These are phyloP conservation scores for Flammula alnicola DNA, from an alignment of 1,284 basidiomycete species.

Conservation along the genomic window DNA sequence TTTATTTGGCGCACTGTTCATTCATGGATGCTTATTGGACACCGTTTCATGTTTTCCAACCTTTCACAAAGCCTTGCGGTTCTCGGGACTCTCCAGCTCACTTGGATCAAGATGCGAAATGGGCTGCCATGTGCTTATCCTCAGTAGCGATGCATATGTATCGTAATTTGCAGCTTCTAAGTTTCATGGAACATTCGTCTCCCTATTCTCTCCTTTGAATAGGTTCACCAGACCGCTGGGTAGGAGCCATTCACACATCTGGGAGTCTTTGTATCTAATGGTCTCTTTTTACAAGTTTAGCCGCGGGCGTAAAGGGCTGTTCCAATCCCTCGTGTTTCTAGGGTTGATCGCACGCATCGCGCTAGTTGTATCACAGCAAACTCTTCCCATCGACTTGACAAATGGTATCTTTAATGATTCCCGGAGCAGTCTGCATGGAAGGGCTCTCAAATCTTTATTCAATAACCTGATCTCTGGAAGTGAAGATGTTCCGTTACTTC, in stretches of 20 bases:
- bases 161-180: background rate
- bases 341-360: slow-evolving; percentile 13
- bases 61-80: background rate
- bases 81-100: background rate
- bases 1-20: background rate
- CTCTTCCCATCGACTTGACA: slow-evolving; percentile 8
- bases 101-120: no score
- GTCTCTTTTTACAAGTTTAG: slow-evolving; percentile 1
- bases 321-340: slow-evolving; percentile 18
- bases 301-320: slow-evolving; percentile 18
- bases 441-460: background rate
- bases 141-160: background rate
- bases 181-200: background rate
- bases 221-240: background rate
- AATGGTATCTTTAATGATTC: slow-evolving; percentile 13
- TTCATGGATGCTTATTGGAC: background rate
- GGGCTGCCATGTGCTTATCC: background rate
- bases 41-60: background rate
- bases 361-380: slow-evolving; percentile 9
- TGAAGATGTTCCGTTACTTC: background rate
- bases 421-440: slow-evolving; percentile 4
- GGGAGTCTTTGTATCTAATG: background rate
- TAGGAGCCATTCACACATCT: background rate
- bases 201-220: background rate
- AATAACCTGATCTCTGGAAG: background rate